Evolutionary conservation across 1,284 basidiomycete genomes (phyloP).

Genomic region (Mrakiaceae sp.): DNA sequence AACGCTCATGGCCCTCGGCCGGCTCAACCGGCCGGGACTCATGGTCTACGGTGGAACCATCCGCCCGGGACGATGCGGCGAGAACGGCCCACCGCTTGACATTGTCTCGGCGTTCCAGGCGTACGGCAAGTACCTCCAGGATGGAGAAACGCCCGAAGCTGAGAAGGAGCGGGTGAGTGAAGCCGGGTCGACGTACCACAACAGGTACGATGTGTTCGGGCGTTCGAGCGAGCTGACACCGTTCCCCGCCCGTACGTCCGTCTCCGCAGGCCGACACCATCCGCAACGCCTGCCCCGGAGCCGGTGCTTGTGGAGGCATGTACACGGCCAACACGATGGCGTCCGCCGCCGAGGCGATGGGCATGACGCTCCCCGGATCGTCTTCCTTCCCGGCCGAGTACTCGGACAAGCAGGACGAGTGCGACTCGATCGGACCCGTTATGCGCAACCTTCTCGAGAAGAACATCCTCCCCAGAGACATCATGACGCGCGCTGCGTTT

Average conservation of each 20-base stretch:
- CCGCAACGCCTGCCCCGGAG: slow-evolving; percentile 83
- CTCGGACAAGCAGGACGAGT: slow-evolving; percentile 64
- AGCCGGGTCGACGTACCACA: too few relatives aligned
- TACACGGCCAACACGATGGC: slow-evolving; percentile 97
- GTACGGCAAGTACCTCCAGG: slow-evolving; percentile 83
- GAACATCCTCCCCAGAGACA: slow-evolving; percentile 85
- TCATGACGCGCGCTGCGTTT: slow-evolving; percentile 90
- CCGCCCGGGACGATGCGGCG: slow-evolving; percentile 67
- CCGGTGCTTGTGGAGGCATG: slow-evolving; percentile 86
- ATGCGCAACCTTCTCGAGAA: slow-evolving; percentile 80
- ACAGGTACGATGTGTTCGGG: too few relatives aligned
- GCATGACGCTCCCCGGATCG: slow-evolving; percentile 93
- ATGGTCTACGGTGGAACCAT: slow-evolving; percentile 98
- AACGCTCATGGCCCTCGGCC: slow-evolving; percentile 80
- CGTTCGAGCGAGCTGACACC: not conserved
- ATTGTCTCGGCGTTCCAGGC: slow-evolving; percentile 92
- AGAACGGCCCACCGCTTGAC: slow-evolving; percentile 48
- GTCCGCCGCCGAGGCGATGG: slow-evolving; percentile 78
- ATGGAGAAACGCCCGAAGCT: slow-evolving; percentile 70
- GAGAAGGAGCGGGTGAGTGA: slow-evolving; percentile 52
- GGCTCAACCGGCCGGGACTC: slow-evolving; percentile 83
- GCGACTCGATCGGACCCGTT: slow-evolving; percentile 60
- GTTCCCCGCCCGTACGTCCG: not conserved
- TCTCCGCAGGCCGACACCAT: slow-evolving; percentile 51
- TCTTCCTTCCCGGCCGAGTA: slow-evolving; percentile 90